Evolutionary conservation across 345 rosid species (phyloP).

Genomic region (Jatropha curcas): DNA sequence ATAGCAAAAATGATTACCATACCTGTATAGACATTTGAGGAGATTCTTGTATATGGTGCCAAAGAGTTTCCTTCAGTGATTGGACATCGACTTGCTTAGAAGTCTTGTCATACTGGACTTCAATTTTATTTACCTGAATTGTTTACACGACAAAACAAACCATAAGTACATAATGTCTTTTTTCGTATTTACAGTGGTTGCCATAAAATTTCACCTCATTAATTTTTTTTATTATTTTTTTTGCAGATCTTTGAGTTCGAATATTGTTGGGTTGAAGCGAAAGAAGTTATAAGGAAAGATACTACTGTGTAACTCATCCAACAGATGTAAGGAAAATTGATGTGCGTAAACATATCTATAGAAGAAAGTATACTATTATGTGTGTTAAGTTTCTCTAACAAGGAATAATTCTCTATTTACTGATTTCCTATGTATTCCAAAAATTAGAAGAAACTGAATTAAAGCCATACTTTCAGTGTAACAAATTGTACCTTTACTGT

Average conservation of each 20-base stretch:
- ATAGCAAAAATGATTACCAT: not conserved
- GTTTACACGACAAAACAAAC: constrained; percentile 1
- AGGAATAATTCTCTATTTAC: not conserved
- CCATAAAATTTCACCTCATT: too few species aligned
- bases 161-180: not conserved
- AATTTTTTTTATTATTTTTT: too few species aligned
- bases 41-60: constrained; percentile 66
- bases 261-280: too few species aligned
- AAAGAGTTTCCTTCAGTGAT: constrained; percentile 75
- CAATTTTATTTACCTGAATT: constrained; percentile 73
- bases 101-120: constrained; percentile 79
- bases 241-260: too few species aligned
- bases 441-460: not conserved
- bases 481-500: not conserved
- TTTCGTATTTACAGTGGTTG: too few species aligned
- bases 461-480: not conserved
- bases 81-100: constrained; percentile 96
- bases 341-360: too few species aligned
- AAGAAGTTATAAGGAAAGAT: too few species aligned
- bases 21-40: constrained; percentile 52
- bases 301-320: too few species aligned
- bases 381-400: not conserved
- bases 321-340: too few species aligned
- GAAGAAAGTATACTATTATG: too few species aligned
- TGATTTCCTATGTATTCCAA: not conserved